Percentiles rank a stretch among this genome's conserved stretches.
phyloP scores from a whole-genome alignment of 495 filamentous ascomycete species.

The Lasiosphaeria hispida region DNA sequence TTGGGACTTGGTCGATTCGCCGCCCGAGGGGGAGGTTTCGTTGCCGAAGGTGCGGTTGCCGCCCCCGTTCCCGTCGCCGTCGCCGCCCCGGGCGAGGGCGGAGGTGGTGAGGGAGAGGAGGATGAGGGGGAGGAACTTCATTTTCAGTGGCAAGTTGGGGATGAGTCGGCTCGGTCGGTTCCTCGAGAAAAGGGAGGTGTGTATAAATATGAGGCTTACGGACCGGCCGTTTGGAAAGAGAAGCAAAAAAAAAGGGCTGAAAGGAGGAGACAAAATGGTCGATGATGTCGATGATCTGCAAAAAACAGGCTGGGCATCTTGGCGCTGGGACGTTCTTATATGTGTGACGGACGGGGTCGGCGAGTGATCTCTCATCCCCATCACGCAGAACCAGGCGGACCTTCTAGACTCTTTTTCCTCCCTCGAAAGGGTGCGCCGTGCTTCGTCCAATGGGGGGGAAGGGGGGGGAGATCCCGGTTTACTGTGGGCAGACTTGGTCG shows the following conservation, averaged over 20 bases:
- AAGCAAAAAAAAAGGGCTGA: background rate
- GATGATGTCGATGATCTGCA: background rate
- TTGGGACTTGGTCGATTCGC: constrained; percentile 12
- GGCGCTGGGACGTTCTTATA: too few species aligned
- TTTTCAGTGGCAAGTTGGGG: constrained; percentile 1
- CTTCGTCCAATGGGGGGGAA: too few species aligned
- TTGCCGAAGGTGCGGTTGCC: too few species aligned
- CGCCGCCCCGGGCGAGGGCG: constrained; percentile 9
- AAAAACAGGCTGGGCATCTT: too few species aligned
- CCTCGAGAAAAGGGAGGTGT: background rate
- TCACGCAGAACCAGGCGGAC: too few species aligned
- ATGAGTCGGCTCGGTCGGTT: background rate
- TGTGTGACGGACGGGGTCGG: too few species aligned
- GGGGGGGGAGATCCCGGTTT: too few species aligned
- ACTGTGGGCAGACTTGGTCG: too few species aligned
- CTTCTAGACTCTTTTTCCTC: too few species aligned
- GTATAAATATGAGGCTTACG: background rate
- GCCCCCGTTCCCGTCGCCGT: background rate
- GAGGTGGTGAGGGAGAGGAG: constrained; percentile 20
- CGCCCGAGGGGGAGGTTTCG: too few species aligned
- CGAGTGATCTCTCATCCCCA: too few species aligned
- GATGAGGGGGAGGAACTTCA: constrained; percentile 23
- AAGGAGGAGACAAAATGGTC: background rate
- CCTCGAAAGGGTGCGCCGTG: too few species aligned
- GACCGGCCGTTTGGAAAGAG: constrained; percentile 12